Evolutionary conservation across 2,329 filamentous ascomycete species (phyloP), one percentile per base, ranked within the genome.

Genomic region (Penicillium sp.): DNA sequence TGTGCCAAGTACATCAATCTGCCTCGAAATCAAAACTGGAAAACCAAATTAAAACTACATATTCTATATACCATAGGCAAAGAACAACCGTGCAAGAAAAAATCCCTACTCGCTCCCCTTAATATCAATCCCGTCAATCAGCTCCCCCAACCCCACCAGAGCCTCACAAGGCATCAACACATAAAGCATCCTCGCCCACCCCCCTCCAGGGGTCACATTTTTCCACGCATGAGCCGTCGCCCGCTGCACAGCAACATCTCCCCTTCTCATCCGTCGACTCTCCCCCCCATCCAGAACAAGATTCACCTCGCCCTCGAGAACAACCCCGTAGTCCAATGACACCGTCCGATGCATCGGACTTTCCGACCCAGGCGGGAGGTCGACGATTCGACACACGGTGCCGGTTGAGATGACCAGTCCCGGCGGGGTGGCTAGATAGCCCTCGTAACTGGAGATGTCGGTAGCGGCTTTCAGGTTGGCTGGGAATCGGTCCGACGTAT

Each of bases 201-300:
- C 29, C 52, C 8, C 44, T 44, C 9, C 51, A 25, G 57, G 51
- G 2, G 51, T 59, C 2, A 55, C 44, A 50, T 74, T 75, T 33
- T 60, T 59, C 72, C 72, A 75, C 24, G 62, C 63, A 57, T 71
- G 68, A 42, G 63, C 66, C 4, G 68, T 70, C 0, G 56, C 62
- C 9, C 79, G 66, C 65, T 81, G 78, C 13, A 81, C 72, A 3
- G 73, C 73, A n/a, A 80, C 66, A 59, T 81, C 78, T 1, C 79
- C 79, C 4, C 72, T 63, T 47, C 66, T 68, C 66, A 81, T 65
- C 25, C 68, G 49, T 46, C 71, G 69, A 44, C 60, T 68, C 52
- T 75, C 75, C 0, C 78, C 78, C 12, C 71, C 72, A 51, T 79
- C 78, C 7, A 81, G 63, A 2, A 75, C 48, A 38, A 50, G 46